phyloP scores from a whole-genome alignment of 1,139 yeast genomes.

The Candida dubliniensis region DNA sequence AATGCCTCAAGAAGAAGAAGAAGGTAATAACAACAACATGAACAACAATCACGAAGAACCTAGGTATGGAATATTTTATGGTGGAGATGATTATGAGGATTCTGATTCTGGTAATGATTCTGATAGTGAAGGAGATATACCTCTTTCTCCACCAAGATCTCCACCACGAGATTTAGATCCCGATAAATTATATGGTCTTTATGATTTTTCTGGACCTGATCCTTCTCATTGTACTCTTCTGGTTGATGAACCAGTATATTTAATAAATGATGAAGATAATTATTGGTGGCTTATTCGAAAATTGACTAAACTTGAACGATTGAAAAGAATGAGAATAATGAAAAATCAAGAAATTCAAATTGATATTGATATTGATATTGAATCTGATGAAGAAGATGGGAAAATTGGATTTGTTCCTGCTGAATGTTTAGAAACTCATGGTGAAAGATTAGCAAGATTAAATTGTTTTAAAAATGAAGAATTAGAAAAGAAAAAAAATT shows the following conservation, averaged over 20 bases:
- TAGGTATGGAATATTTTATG: conserved; percentile 11
- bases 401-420: conserved; percentile 95
- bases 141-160: conserved; percentile 71
- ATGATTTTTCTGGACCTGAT: conserved; percentile 88
- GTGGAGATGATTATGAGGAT: conserved; percentile 17
- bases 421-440: conserved; percentile 88
- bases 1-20: not conserved
- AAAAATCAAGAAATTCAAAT: not conserved
- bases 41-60: conserved; percentile 1
- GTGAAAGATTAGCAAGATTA: conserved; percentile 85
- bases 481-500: conserved; percentile 43
- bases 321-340: conserved; percentile 10
- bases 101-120: conserved; percentile 22
- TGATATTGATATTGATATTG: conserved; percentile 19
- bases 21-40: not conserved
- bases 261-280: conserved; percentile 84
- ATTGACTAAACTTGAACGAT: conserved; percentile 44
- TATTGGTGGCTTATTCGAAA: conserved; percentile 96
- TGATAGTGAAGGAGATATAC: conserved; percentile 21
- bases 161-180: conserved; percentile 87
- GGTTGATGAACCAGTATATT: conserved; percentile 79
- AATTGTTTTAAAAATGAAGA: conserved; percentile 93
- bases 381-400: conserved; percentile 50
- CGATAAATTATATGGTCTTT: conserved; percentile 78
- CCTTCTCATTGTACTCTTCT: conserved; percentile 84